Conservation (phyloP, 495 filamentous ascomycete species). For the Penicillium cataractarum region DNA sequence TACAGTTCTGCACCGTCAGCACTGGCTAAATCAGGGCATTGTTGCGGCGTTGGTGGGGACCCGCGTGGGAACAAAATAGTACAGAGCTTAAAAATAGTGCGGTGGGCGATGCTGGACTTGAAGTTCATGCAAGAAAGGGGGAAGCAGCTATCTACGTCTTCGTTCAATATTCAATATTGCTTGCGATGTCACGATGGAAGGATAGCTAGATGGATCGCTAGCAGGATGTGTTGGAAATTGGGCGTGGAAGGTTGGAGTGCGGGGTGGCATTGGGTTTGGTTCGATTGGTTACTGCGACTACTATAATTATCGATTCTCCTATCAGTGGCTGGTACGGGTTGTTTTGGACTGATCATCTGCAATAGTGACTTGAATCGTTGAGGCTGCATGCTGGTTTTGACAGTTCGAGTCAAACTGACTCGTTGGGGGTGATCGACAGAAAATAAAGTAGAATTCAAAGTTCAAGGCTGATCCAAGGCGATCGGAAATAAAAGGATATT, state of each 20-base stretch:
- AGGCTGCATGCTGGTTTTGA: neutral
- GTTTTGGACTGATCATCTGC: neutral
- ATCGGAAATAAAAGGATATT: too few relatives aligned
- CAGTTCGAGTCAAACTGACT: neutral
- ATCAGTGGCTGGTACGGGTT: neutral
- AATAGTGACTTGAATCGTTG: neutral
- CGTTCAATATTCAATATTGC: neutral
- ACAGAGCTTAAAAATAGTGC: conserved; percentile 1
- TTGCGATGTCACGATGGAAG: neutral
- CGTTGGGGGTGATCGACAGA: neutral
- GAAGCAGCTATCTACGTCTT: too few relatives aligned
- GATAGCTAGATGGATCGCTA: neutral
- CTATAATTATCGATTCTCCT: conserved; percentile 1
- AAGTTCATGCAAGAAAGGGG: too few relatives aligned
- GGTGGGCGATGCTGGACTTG: neutral
- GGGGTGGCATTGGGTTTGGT: conserved; percentile 1
- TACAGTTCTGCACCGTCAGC: neutral
- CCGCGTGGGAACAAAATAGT: neutral
- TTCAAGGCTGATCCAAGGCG: too few relatives aligned
- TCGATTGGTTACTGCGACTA: neutral
- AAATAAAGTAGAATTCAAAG: neutral
- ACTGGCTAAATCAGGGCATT: neutral
- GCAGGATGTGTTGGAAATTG: neutral
- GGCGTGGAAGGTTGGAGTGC: conserved; percentile 1
- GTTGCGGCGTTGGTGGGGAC: neutral